Conservation (phyloP, 2,329 filamentous ascomycete species). For the Venturia pyrina region DNA sequence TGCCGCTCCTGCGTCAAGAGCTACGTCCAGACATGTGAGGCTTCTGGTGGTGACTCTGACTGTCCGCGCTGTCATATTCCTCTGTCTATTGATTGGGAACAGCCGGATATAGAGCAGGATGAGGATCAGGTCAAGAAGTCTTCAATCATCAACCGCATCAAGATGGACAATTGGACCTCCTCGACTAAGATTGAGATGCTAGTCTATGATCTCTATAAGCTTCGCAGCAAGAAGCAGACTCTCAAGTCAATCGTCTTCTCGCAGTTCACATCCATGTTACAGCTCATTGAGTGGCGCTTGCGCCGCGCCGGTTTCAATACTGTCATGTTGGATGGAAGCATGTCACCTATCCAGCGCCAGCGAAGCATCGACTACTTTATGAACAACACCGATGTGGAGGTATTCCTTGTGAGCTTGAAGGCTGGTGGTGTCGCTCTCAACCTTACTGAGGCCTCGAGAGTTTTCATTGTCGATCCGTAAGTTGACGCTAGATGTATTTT, state of each 20-base stretch:
- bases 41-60: conserved; percentile 50
- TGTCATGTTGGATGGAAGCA: conserved; percentile 95
- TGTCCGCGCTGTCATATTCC: conserved; percentile 90
- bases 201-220: conserved; percentile 84
- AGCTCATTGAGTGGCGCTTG: conserved; percentile 93
- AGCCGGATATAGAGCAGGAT: conserved; percentile 90
- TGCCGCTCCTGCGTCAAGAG: conserved; percentile 71
- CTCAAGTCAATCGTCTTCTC: conserved; percentile 97
- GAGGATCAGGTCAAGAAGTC: conserved; percentile 81
- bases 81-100: conserved; percentile 83
- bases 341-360: conserved; percentile 89
- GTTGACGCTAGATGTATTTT: conserved; percentile 28
- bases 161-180: conserved; percentile 97
- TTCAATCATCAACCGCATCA: conserved; percentile 96
- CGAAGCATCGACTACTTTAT: conserved; percentile 95
- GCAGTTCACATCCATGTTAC: conserved; percentile 94
- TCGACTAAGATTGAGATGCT: conserved; percentile 97
- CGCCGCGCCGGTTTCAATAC: conserved; percentile 95
- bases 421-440: conserved; percentile 94
- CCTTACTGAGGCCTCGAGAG: conserved; percentile 83
- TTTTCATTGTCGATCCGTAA: conserved; percentile 94
- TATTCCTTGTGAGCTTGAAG: conserved; percentile 92
- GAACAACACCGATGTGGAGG: conserved; percentile 87
- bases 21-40: conserved; percentile 69
- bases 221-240: conserved; percentile 84